Evolutionary conservation across 2,329 filamentous ascomycete species (phyloP), one percentile per base, ranked within the genome.

Genomic region (Aspergillus glaucus): DNA sequence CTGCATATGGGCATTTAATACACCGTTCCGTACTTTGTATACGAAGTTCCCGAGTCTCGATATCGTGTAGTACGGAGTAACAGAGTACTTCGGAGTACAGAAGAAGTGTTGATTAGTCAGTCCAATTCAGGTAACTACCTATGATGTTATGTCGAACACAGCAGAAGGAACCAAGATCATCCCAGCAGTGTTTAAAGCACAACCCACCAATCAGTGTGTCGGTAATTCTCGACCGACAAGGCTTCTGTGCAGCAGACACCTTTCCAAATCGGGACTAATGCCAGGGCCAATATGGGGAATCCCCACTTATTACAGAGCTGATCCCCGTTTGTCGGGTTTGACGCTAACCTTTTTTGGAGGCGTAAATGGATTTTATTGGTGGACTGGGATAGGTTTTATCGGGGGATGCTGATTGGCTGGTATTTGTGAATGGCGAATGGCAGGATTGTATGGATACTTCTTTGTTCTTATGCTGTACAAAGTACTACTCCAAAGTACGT

Each of bases 321-420:
- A 61, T 61, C 58, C 55, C 57, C 57, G 58, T 61, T 60, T 60
- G 52, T 53, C 55, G 49, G 36, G 51, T 50, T 43, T 54, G 41
- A 51, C 53, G 47, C 50, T 59, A 62, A 37, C 60, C 55, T 30
- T 41, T 53, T 58, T 56, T 43, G 50, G 26, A 4, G 14, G 7
- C 36, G 7, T 9, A 10, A 8, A 14, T 3, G 2, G 1, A 0
- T 19, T 22, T 64, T 55, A 64, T 64, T 64, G 61, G 62, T 5
- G 7, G n/a, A 10, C 2, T 30, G 10, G 26, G 6, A 12, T 36
- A 10, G 41, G 41, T 46, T 57, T 61, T 65, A 61, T 62, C 57
- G 55, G 10, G 12, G 41, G 6, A 3, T 28, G 14, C 17, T 62
- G 59, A 65, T 64, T 63, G 59, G 62, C 26, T n/a, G 36, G 44